Evolutionary conservation across 31 red algal genomes (phyloP), one percentile per base, ranked within the genome.

Genomic region (Asparagopsis taxiformis): DNA sequence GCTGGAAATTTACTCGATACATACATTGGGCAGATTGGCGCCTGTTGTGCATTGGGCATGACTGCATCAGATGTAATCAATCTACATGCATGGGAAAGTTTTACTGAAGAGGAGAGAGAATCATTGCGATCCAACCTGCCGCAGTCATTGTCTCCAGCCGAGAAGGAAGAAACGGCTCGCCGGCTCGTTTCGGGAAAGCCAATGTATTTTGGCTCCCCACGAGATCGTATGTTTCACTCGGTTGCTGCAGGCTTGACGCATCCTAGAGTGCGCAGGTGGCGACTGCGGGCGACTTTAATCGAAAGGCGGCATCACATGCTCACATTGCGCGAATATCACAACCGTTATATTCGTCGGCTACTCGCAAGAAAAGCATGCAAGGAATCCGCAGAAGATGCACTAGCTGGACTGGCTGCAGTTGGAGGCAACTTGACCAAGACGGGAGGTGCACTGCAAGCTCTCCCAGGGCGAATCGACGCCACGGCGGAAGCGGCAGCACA

Each of bases 1-100:
- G 65, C 91, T 19, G 63, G 63, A 50, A 87, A 88, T 65, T 68
- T 85, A 34, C 77, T 94, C 15, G 91, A 88, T 3, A 94, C 82
- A n/a, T 94, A 94, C 65, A 85, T 94, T 39, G 91, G 91, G 0
- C 91, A 94, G 51, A 62, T 80, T 25, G 91, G 91, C 26, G 91
- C 91, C 11, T 85, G 82, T 30, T 51, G 57, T 10, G 91, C 91
- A 0, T 49, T 94, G 23, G 91, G 91, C 30, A 66, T 94, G 74
- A 66, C 59, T 6, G 80, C 82, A 10, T 60, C 59, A 9, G 76
- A 85, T 41, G 72, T 94, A 15, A 49, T 94, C 33, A 94, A 88
- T 63, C 21, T 65, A 8, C 35, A 67, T 33, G 70, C 79, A 5
- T 94, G 91, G 91, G 37, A 76, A 20, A 57, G 34, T 4, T 74